These are phyloP conservation scores for Thermoascus crustaceus DNA, from an alignment of 2,329 filamentous ascomycete species.

Conservation along the genomic window DNA sequence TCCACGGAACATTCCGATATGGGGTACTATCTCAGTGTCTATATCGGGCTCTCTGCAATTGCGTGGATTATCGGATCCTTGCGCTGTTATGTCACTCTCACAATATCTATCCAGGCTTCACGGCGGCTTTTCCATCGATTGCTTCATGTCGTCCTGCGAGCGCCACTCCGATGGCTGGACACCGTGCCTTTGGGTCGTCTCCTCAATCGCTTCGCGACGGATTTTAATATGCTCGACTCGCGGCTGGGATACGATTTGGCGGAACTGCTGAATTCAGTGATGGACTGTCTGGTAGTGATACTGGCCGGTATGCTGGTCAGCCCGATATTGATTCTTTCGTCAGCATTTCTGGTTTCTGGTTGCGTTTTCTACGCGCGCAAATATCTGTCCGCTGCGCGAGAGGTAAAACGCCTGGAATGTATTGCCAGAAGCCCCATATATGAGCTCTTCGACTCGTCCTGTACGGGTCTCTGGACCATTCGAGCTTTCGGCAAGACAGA, in stretches of 20 bases:
- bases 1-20: slow-evolving; percentile 7
- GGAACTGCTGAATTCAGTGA: slow-evolving; percentile 53
- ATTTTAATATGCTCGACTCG: slow-evolving; percentile 67
- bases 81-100: slow-evolving; percentile 56
- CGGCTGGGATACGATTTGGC: slow-evolving; percentile 56
- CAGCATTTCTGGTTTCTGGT: slow-evolving; percentile 49
- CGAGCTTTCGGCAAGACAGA: slow-evolving; percentile 63
- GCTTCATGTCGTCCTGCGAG: slow-evolving; percentile 58
- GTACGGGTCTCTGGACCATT: slow-evolving; percentile 66
- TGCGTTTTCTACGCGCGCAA: slow-evolving; percentile 51
- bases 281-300: slow-evolving; percentile 61
- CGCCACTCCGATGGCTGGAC: slow-evolving; percentile 69
- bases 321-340: slow-evolving; percentile 55
- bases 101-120: slow-evolving; percentile 62
- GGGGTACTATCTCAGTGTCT: slow-evolving; percentile 55
- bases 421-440: slow-evolving; percentile 71
- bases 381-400: slow-evolving; percentile 64
- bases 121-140: slow-evolving; percentile 58
- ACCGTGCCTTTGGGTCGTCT: slow-evolving; percentile 70
- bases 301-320: slow-evolving; percentile 61
- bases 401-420: slow-evolving; percentile 69
- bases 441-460: slow-evolving; percentile 66
- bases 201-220: slow-evolving; percentile 68
- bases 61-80: slow-evolving; percentile 53
- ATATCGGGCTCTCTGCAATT: slow-evolving; percentile 52